Base-by-base conservation (phyloP, 2,329 filamentous ascomycete genomes). In the Sclerotiophoma versabilis region DNA sequence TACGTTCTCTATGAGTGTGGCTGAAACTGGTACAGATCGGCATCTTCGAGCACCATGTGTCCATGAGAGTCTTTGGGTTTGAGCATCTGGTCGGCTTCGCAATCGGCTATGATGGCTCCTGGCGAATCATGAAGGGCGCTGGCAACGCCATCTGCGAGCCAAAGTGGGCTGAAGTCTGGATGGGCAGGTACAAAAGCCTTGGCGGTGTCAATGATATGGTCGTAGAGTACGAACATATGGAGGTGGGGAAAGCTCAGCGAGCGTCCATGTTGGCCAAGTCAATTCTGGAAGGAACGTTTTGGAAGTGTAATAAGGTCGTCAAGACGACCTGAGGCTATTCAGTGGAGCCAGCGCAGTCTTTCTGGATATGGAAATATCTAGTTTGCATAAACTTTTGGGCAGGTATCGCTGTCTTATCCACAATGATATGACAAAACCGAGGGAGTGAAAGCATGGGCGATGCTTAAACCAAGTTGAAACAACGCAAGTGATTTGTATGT, bases 31-130 rank as follows among this genome's bases (percentile, higher is more conserved):
- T 1, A 2, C 8, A 66, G 62, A 49, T 61, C 1, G 62, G 63
- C 2, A 55, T 42, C 1, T 66, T 52, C 37, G 54, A 61, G 15
- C 47, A 56, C 11, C 63, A 63, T n/a, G 54, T 45, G 0, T 54
- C 54, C 0, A 32, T 61, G 22, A 62, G 59, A 9, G 15, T 30
- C 0, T 64, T 49, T 10, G 45, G 56, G 1, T 66, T 67, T 36
- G 48, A 59, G 29, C 57, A 60, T 11, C 41, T 68, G 4, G 65
- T 58, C 0, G 60, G 65, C 9, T 45, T 62, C 1, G 33, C 63
- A 0, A 61, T 66, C 11, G 59, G 65, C 0, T 65, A 63, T n/a
- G 62, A 64, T 7, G 62, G 60, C 1, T 57, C 54, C 0, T 68
- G 65, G 62, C 57, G 59, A 4, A 32, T 64, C 3, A 56, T 58